phyloP scores from a whole-genome alignment of 1,284 basidiomycete genomes.

The Thecaphora thlaspeos region DNA sequence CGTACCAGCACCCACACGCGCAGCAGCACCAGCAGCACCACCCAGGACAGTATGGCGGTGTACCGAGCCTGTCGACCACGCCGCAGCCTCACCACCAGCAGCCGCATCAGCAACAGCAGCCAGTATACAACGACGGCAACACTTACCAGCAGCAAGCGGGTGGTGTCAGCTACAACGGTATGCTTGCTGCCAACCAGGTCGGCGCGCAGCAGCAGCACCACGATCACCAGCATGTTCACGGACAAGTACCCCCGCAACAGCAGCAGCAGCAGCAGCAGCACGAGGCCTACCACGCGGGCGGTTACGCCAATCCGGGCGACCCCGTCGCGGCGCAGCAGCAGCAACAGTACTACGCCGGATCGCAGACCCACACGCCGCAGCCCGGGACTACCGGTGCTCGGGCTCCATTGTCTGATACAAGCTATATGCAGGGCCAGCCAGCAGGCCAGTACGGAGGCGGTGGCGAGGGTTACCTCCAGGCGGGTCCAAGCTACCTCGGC shows the following conservation, averaged over 20 bases:
- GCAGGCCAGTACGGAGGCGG: neutral
- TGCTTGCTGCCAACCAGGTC: neutral
- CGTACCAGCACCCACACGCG: conserved; percentile 10
- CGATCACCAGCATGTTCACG: too few species aligned
- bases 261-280: too few species aligned
- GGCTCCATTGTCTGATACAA: too few species aligned
- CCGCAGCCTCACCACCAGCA: neutral
- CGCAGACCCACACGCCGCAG: neutral
- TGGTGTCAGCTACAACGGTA: too few species aligned
- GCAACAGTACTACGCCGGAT: neutral
- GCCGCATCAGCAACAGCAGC: neutral
- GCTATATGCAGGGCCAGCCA: neutral
- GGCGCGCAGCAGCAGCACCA: neutral
- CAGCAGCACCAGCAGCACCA: conserved; percentile 15
- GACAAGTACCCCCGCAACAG: too few species aligned
- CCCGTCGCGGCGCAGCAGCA: too few species aligned
- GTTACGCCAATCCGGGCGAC: too few species aligned
- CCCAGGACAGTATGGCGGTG: neutral
- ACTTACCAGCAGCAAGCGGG: neutral
- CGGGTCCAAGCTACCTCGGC: neutral
- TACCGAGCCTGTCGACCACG: neutral
- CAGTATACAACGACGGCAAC: neutral
- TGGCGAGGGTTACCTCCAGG: too few species aligned
- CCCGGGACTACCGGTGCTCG: neutral
- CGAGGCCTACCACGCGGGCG: too few species aligned